Evolutionary conservation across 768 basidiomycete genomes (phyloP).

Genomic region (Calvatia gigantea): DNA sequence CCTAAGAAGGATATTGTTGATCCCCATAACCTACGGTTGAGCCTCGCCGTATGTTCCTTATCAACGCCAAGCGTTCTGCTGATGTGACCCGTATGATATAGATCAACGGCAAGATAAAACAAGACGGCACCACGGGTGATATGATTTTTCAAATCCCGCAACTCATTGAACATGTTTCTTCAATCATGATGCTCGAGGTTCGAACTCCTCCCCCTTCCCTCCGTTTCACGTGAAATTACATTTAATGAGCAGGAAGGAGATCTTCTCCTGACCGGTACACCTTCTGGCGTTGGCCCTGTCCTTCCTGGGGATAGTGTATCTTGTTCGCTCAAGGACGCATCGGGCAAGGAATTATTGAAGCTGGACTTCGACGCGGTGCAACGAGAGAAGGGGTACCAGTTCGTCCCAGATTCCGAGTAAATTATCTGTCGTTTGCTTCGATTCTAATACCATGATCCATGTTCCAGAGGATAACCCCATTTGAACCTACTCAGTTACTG

Average conservation of each 20-base stretch:
- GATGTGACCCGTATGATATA: conserved; percentile 24
- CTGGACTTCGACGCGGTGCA: conserved; percentile 64
- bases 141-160: conserved; percentile 93
- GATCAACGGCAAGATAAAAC: conserved; percentile 84
- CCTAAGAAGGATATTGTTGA: conserved; percentile 67
- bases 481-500: background rate
- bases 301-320: conserved; percentile 73
- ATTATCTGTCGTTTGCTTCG: background rate
- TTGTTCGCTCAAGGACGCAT: conserved; percentile 60
- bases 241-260: conserved; percentile 70
- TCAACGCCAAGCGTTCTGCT: background rate
- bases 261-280: conserved; percentile 89
- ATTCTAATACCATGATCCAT: background rate
- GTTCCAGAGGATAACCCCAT: background rate
- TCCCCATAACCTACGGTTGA: conserved; percentile 72
- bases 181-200: conserved; percentile 97
- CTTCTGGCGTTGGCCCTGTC: conserved; percentile 84
- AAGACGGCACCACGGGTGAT: conserved; percentile 79
- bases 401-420: conserved; percentile 16
- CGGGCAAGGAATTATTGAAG: conserved; percentile 52
- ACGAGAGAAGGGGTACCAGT: conserved; percentile 61
- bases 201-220: conserved; percentile 13
- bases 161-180: conserved; percentile 86
- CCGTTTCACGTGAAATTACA: background rate
- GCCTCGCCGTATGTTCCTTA: conserved; percentile 56